A percentile compares a stretch with the other conserved stretches of the same genome.
Conservation (phyloP, 192 early-diverging fungal species). For the Piromyces finnis region DNA sequence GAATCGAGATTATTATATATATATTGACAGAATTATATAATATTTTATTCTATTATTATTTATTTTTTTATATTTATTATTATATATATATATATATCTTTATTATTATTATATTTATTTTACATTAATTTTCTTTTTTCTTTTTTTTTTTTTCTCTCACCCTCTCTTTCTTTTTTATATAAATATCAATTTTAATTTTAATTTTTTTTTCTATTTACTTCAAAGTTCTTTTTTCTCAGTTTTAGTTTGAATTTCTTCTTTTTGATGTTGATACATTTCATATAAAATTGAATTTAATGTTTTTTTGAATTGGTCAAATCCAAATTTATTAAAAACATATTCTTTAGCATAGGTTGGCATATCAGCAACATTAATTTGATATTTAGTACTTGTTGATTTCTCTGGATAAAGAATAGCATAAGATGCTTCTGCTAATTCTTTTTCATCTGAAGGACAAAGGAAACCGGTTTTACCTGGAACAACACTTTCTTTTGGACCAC, state of each 20-base stretch:
- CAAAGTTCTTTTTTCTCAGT: background rate
- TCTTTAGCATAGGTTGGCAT: background rate
- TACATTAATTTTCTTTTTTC: too few relatives aligned
- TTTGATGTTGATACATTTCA: background rate
- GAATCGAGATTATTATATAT: too few relatives aligned
- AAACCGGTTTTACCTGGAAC: slow-evolving; percentile 55
- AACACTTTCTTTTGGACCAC: slow-evolving; percentile 73
- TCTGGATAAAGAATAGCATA: background rate
- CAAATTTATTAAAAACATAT: background rate
- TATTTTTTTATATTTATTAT: too few relatives aligned
- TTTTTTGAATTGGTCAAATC: background rate
- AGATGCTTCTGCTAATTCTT: slow-evolving; percentile 39
- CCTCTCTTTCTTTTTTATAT: too few relatives aligned
- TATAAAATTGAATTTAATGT: background rate
- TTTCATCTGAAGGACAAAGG: slow-evolving; percentile 35
- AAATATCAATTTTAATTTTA: too few relatives aligned
- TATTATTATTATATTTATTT: too few relatives aligned
- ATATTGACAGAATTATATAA: too few relatives aligned
- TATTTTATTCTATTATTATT: too few relatives aligned
- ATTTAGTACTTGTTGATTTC: background rate
- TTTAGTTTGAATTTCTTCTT: background rate
- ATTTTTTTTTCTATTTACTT: background rate
- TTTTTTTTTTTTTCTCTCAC: too few relatives aligned
- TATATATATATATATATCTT: too few relatives aligned
- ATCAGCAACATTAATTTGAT: background rate